A percentile compares a stretch with the other conserved stretches of the same genome.
Conservation (phyloP, 2,329 filamentous ascomycete genomes). For the Xylaria sp. region DNA sequence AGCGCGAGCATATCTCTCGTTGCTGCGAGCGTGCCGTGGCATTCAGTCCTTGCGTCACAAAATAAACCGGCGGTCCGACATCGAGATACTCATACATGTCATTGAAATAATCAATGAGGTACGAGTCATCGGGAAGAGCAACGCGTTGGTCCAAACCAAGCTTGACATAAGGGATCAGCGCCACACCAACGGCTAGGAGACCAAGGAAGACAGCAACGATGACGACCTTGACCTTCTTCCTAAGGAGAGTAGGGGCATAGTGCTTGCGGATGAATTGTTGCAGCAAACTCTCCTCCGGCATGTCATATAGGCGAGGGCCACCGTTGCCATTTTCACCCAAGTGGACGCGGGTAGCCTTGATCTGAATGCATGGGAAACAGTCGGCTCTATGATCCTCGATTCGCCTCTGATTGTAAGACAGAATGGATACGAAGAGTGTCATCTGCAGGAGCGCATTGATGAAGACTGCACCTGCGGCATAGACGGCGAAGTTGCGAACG, state of each 20-base stretch:
- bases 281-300: conserved; percentile 75
- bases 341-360: conserved; percentile 67
- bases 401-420: conserved; percentile 84
- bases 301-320: conserved; percentile 60
- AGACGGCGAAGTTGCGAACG: conserved; percentile 93
- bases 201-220: conserved; percentile 81
- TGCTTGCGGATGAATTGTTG: conserved; percentile 85
- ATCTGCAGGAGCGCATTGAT: conserved; percentile 97
- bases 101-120: conserved; percentile 93
- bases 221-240: conserved; percentile 70
- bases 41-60: conserved; percentile 80
- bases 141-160: conserved; percentile 92
- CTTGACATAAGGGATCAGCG: conserved; percentile 75
- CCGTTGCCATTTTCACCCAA: conserved; percentile 57
- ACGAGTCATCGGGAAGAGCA: conserved; percentile 88
- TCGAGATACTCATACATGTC: conserved; percentile 92
- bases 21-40: conserved; percentile 70
- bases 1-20: conserved; percentile 82
- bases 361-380: conserved; percentile 82
- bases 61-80: conserved; percentile 90
- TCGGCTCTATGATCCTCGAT: conserved; percentile 87
- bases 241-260: conserved; percentile 78
- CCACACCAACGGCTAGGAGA: conserved; percentile 77
- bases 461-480: conserved; percentile 91
- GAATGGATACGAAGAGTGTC: conserved; percentile 91